Evolutionary conservation across 257 asterid genomes (phyloP).

Genomic region (Solanum ossicruentum): DNA sequence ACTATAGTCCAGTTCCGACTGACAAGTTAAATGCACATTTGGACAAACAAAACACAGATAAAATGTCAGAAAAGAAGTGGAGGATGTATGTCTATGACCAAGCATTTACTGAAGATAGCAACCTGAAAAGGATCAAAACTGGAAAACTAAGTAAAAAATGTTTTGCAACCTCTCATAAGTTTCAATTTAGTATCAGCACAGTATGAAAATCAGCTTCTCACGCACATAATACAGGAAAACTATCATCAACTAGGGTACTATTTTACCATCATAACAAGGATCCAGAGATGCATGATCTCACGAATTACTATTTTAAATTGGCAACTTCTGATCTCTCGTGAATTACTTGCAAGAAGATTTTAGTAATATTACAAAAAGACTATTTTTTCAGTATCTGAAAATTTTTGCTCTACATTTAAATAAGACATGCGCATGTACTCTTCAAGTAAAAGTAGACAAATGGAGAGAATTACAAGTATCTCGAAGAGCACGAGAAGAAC

Average conservation of each 20-base stretch:
- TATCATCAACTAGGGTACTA: not conserved
- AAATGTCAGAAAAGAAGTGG: not conserved
- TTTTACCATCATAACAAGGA: not conserved
- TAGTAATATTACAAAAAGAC: not conserved
- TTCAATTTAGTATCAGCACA: not conserved
- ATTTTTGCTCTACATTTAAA: not conserved
- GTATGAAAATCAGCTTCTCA: not conserved
- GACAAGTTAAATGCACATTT: not conserved
- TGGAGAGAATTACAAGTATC: not conserved
- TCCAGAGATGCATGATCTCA: not conserved
- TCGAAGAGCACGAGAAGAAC: not conserved
- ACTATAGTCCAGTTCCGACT: conserved; percentile 29
- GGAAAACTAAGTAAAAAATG: not conserved
- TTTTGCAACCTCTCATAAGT: not conserved
- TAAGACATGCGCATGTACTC: not conserved
- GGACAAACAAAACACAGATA: not conserved
- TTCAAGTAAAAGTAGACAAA: not conserved
- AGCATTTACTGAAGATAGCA: not conserved
- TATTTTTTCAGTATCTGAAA: not conserved
- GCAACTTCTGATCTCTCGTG: not conserved
- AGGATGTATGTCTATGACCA: not conserved
- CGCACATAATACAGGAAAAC: not conserved
- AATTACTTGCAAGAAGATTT: not conserved
- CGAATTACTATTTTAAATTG: not conserved
- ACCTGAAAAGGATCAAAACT: not conserved